phyloP scores from a whole-genome alignment of 208 protist genomes.

The Leishmania arabica region DNA sequence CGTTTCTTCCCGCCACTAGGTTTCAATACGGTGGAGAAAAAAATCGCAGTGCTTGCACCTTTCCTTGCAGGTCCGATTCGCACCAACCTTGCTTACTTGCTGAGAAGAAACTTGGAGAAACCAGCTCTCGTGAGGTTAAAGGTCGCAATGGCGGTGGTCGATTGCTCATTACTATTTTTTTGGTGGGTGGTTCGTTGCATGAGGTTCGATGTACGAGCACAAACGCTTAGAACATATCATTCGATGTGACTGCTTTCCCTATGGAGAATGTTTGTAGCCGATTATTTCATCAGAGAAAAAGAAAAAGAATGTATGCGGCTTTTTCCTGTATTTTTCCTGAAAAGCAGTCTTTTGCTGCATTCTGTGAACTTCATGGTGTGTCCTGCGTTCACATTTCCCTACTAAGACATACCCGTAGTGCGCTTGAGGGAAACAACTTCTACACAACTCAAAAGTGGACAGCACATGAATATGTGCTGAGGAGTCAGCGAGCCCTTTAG shows the following conservation, averaged over 20 bases:
- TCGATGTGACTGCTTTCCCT: neutral
- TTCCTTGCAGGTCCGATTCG: neutral
- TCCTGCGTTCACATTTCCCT: neutral
- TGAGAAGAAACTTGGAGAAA: neutral
- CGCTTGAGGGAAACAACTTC: neutral
- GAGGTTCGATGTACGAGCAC: conserved; percentile 17
- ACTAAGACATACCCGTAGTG: neutral
- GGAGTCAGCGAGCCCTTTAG: no score
- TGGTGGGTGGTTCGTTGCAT: neutral
- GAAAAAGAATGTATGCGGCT: neutral
- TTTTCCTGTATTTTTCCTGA: neutral
- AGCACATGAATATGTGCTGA: neutral
- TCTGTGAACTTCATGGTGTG: neutral
- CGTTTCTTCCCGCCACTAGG: no score
- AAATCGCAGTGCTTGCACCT: neutral
- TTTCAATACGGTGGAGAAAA: neutral
- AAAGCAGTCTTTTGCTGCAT: neutral
- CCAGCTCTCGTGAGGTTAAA: neutral
- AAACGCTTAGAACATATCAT: conserved; percentile 2
- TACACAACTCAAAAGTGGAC: no score
- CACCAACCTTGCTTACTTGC: neutral
- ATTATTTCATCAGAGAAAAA: neutral
- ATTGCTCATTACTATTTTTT: neutral
- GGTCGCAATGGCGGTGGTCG: neutral
- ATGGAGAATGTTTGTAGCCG: neutral